Base-by-base conservation (phyloP, 805 yeast species). In the Schwanniomyces yamadae region DNA sequence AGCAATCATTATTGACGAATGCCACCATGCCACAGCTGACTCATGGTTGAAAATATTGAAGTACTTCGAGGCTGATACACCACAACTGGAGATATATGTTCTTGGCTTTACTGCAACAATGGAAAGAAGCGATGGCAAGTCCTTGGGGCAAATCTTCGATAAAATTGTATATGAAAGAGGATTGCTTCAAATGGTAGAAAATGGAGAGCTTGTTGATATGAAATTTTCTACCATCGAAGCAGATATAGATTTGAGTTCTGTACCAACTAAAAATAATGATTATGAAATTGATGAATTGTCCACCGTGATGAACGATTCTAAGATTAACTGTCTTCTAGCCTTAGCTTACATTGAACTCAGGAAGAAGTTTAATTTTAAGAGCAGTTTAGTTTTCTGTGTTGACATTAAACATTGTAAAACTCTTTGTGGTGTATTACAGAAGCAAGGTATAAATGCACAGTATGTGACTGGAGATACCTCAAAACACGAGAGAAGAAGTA, bases 21-120 rank as follows among this genome's bases (percentile, higher is more conserved):
- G 96, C 26, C 98, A 90, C 53, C 97, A 90, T 58, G 82, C 95
- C 0, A 84, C 85, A 1, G 88, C 96, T 0, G 52, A 57, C 11
- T 70, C 89, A 1, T 91, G 90, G 64, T 29, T 60, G 12, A 67
- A 70, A 20, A 69, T 89, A 1, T 54, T 87, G 34, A 55, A 66
- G 3, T 69, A 85, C 49, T 87, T 90, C 48, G 64, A 66, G 0
- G 81, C 82, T 6, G 48, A 57, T 25, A 49, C 52, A 1, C 45
- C 61, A 0, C 54, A 63, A 0, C 63, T 77, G 38, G 59, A 61
- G 0, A 67, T 82, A 2, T 74, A 78, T 1, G 76, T 87, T 0
- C 66, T 87, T 11, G 97, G 98, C 2, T 87, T 91, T 46, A 82
- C 95, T 10, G 98, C 97, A 0, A 90, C 98, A 0, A 59, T 90